Evolutionary conservation across 768 basidiomycete genomes (phyloP), one percentile per base, ranked within the genome.

Genomic region (Lactifluus volemus): DNA sequence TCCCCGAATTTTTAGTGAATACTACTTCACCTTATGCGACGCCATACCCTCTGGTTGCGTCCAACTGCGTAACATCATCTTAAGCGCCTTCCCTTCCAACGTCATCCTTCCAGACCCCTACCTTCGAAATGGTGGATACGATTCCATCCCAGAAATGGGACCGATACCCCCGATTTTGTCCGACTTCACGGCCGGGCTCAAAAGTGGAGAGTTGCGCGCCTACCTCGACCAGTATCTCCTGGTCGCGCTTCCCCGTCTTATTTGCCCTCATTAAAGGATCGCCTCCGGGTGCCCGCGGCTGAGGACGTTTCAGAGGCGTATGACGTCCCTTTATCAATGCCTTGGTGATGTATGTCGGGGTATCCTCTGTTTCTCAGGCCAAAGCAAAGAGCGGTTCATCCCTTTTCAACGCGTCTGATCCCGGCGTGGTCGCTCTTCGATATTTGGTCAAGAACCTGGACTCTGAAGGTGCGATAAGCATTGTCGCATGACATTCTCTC

Each of bases 1-100:
- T 98, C 79, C 97, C 97, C 53, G 97, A 98, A 63, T 98, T 98
- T 79, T 79, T 98, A 63, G 88, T 72, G 93, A 95, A 76, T 93
- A 95, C 72, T 96, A 98, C 74, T 95, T 96, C 76, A 88, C 92
- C 47, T 84, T 99, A 36, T 92, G 93, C 70, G 96, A 98, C 65
- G 88, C 83, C 62, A 91, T 99, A 63, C 97, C 97, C 49, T 79
- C 87, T 30, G 84, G 88, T 64, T 98, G 95, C 80, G 86, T 96
- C 60, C 97, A 99, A 73, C 82, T 98, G 55, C 88, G 94, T 67
- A 99, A 99, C 76, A 86, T 99, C 75, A 85, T 99, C 63, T 85
- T 98, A 65, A 89, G 91, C 71, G 96, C 97, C 32, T 98, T 95
- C 81, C 96, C 97, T 52, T 80, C 86, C 29, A 77, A 82, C 58